Evolutionary conservation across 1,139 yeast species (phyloP).

Genomic region (Scheffersomyces titani): DNA sequence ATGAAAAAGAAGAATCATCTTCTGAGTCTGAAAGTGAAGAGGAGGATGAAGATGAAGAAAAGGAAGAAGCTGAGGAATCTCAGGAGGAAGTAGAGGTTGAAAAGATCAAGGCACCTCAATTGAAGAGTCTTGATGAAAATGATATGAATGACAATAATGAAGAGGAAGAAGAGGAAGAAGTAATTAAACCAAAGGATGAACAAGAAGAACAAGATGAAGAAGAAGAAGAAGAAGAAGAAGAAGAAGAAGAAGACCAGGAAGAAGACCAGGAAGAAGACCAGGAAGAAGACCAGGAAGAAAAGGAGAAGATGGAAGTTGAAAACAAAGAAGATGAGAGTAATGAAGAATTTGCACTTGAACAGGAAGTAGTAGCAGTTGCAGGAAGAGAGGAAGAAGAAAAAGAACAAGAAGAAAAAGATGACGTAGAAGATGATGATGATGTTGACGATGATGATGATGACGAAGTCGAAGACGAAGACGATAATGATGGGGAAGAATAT

Average conservation of each 20-base stretch:
- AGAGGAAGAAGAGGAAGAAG: neutral
- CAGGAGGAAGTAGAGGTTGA: neutral
- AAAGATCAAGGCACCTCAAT: neutral
- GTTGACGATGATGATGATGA: neutral
- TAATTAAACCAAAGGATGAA: neutral
- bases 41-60: neutral
- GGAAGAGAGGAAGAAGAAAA: conserved; percentile 1
- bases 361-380: neutral
- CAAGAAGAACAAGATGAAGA: neutral
- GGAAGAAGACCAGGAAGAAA: neutral
- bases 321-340: neutral
- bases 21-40: neutral
- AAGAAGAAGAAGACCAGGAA: neutral
- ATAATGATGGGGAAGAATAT: neutral
- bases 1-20: neutral
- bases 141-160: conserved; percentile 1
- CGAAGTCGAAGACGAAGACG: neutral
- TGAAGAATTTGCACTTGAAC: neutral
- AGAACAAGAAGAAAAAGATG: conserved; percentile 1
- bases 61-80: neutral
- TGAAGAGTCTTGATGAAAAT: neutral
- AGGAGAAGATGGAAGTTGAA: neutral
- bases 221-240: neutral
- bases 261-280: neutral
- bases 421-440: neutral